phyloP scores from a whole-genome alignment of 2,329 filamentous ascomycete genomes.

The Leptographium wingfieldii region DNA sequence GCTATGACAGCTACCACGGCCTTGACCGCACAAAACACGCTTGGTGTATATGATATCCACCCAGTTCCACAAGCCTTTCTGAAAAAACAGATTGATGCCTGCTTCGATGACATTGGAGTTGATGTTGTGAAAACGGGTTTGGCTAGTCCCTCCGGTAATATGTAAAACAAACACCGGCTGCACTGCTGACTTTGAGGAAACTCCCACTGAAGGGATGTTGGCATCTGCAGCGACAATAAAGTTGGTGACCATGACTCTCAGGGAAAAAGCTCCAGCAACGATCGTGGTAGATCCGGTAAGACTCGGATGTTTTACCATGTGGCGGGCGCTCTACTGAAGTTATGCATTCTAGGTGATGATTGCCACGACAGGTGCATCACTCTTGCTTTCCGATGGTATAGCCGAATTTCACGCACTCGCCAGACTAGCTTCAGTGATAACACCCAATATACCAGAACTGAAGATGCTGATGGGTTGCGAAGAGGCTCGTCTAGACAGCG shows the following conservation, averaged over 20 bases:
- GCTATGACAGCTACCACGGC: conserved; percentile 93
- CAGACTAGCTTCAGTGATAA: conserved; percentile 54
- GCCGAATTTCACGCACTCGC: conserved; percentile 48
- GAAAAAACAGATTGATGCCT: conserved; percentile 72
- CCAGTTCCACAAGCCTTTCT: conserved; percentile 68
- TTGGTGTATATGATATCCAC: conserved; percentile 71
- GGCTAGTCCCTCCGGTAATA: background rate
- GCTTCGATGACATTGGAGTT: conserved; percentile 69
- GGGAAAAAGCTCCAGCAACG: conserved; percentile 39
- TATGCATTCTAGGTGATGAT: conserved; percentile 64
- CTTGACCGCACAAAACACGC: conserved; percentile 90
- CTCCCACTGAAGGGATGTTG: conserved; percentile 55
- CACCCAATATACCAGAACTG: conserved; percentile 69
- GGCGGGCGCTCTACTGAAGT: background rate
- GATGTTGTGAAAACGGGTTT: conserved; percentile 87
- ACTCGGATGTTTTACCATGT: background rate
- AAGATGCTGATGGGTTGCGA: conserved; percentile 44
- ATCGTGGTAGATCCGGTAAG: conserved; percentile 66
- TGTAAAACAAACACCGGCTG: background rate
- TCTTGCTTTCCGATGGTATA: conserved; percentile 56
- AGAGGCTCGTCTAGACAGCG: conserved; percentile 30
- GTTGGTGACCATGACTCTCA: conserved; percentile 53
- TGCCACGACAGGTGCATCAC: conserved; percentile 61
- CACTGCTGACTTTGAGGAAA: background rate
- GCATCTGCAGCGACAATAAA: conserved; percentile 58